phyloP scores from a whole-genome alignment of 78 protist genomes.

The Acrasis kona region DNA sequence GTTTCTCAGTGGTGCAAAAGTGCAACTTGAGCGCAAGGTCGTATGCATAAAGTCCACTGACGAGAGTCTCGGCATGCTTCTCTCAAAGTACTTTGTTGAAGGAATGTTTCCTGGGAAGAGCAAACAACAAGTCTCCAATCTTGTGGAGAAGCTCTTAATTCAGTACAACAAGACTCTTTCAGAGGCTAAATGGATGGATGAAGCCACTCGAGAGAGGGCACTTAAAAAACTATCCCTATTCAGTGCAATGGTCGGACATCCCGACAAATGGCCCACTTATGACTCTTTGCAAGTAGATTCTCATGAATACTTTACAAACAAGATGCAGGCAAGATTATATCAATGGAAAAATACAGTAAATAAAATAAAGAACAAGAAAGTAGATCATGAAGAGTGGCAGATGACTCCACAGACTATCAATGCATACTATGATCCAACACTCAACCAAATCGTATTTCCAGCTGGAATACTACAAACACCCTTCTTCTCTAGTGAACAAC shows the following conservation, averaged over 20 bases:
- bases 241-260: background rate
- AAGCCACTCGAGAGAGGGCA: background rate
- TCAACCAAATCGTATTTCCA: slow-evolving; percentile 15
- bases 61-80: background rate
- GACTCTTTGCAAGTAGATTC: background rate
- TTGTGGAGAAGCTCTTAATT: background rate
- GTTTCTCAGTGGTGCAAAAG: background rate
- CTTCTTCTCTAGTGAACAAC: background rate
- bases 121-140: background rate
- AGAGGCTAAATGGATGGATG: background rate
- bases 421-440: slow-evolving; percentile 16
- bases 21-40: background rate
- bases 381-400: background rate
- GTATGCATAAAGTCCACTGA: background rate
- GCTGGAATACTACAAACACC: slow-evolving; percentile 29
- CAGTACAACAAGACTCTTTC: background rate
- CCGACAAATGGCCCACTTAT: background rate
- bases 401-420: slow-evolving; percentile 10
- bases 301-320: background rate
- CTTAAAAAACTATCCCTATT: background rate
- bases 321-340: background rate
- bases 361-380: background rate
- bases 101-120: background rate
- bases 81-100: background rate
- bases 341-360: background rate